phyloP scores from a whole-genome alignment of 2,329 filamentous ascomycete species.

The Talaromyces amestolkiae region DNA sequence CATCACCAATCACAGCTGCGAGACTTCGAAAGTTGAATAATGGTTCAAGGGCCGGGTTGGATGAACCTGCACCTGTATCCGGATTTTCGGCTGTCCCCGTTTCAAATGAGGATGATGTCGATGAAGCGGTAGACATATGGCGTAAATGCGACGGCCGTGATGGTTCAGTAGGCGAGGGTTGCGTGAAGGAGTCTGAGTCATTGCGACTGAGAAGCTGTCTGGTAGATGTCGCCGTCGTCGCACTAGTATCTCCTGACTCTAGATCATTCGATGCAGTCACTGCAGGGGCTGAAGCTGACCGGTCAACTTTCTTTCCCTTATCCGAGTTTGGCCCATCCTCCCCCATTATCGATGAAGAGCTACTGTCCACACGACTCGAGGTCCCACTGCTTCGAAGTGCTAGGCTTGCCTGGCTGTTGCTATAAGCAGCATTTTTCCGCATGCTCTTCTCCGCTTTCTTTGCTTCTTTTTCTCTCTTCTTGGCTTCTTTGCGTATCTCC shows the following conservation, averaged over 20 bases:
- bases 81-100: conserved; percentile 46
- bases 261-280: background rate
- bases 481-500: conserved; percentile 75
- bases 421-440: conserved; percentile 60
- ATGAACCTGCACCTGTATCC: conserved; percentile 52
- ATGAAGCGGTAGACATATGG: conserved; percentile 84
- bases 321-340: conserved; percentile 41
- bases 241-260: background rate
- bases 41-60: conserved; percentile 61
- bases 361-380: conserved; percentile 37
- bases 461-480: conserved; percentile 79
- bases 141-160: conserved; percentile 69
- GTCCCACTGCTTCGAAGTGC: conserved; percentile 53
- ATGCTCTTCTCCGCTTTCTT: conserved; percentile 69
- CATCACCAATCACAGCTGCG: conserved; percentile 74
- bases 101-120: conserved; percentile 74
- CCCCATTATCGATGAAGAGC: conserved; percentile 36
- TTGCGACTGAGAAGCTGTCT: conserved; percentile 5
- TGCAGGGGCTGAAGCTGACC: conserved; percentile 34
- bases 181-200: conserved; percentile 31
- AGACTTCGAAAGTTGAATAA: conserved; percentile 91
- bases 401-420: conserved; percentile 60
- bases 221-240: background rate
- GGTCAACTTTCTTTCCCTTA: conserved; percentile 71
- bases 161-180: conserved; percentile 47